phyloP scores from a whole-genome alignment of 2,329 filamentous ascomycete genomes.

The Saccharata proteae region DNA sequence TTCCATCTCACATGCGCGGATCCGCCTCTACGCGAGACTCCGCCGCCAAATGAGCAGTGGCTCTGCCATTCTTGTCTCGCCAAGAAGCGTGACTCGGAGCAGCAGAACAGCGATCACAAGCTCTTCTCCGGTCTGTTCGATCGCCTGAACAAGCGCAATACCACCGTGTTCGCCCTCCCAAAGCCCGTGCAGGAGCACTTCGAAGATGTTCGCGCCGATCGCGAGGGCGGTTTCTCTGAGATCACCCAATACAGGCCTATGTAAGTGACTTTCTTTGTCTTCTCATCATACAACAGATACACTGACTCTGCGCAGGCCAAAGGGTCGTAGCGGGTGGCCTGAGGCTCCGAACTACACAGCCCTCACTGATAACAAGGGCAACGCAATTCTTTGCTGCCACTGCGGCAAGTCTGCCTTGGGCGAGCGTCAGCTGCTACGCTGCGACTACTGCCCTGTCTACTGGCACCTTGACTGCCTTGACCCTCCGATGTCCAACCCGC shows the following conservation, averaged over 20 bases:
- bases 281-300: constrained; percentile 1
- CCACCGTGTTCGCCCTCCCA: constrained; percentile 60
- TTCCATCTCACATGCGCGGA: constrained; percentile 87
- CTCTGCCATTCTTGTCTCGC: constrained; percentile 64
- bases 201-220: constrained; percentile 63
- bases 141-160: constrained; percentile 54
- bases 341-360: constrained; percentile 39
- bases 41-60: constrained; percentile 53
- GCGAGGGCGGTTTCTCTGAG: constrained; percentile 73
- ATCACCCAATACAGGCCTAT: constrained; percentile 10
- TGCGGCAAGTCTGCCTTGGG: constrained; percentile 56
- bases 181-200: constrained; percentile 61
- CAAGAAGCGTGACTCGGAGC: constrained; percentile 23
- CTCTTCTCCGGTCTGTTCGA: constrained; percentile 53
- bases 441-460: constrained; percentile 66
- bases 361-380: constrained; percentile 59
- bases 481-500: constrained; percentile 69
- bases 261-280: constrained; percentile 10
- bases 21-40: constrained; percentile 48
- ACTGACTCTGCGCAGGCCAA: constrained; percentile 22
- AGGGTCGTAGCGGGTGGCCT: constrained; percentile 28
- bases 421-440: constrained; percentile 67
- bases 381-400: constrained; percentile 62
- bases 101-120: constrained; percentile 29
- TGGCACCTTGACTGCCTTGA: constrained; percentile 94